Conservation (phyloP, 2,329 filamentous ascomycete species). For the Claviceps africana region DNA sequence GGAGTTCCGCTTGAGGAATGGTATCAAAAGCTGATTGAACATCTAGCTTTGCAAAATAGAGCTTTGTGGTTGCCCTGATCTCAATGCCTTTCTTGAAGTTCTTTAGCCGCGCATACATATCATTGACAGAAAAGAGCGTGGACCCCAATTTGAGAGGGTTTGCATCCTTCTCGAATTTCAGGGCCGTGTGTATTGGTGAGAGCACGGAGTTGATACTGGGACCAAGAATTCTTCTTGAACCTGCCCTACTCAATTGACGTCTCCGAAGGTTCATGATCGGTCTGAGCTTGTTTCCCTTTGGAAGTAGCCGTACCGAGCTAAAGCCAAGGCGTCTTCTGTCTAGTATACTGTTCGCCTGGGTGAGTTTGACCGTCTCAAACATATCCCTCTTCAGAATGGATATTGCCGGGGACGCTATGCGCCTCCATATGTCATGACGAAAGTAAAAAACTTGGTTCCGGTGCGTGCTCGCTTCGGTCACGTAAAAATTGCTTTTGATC, state of each 20-base stretch:
- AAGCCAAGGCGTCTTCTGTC: constrained; percentile 54
- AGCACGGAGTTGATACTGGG: constrained; percentile 38
- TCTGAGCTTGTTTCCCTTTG: constrained; percentile 62
- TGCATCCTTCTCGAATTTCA: constrained; percentile 59
- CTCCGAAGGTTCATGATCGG: constrained; percentile 79
- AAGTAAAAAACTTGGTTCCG: constrained; percentile 83
- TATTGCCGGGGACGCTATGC: constrained; percentile 60
- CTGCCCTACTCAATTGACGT: constrained; percentile 38
- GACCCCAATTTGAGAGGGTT: constrained; percentile 55
- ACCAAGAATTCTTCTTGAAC: constrained; percentile 53
- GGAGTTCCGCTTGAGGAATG: constrained; percentile 67
- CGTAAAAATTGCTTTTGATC: constrained; percentile 77
- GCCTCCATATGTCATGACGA: constrained; percentile 81
- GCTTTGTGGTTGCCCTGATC: constrained; percentile 16
- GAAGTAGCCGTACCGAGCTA: constrained; percentile 66
- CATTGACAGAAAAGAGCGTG: constrained; percentile 65
- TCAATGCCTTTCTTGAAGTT: constrained; percentile 46
- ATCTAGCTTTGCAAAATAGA: constrained; percentile 89
- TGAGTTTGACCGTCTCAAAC: constrained; percentile 60
- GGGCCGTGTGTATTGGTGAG: constrained; percentile 57
- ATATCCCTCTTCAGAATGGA: constrained; percentile 51
- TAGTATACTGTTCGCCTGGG: constrained; percentile 43
- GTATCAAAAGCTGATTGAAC: constrained; percentile 90
- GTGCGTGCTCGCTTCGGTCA: constrained; percentile 76
- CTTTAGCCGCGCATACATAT: constrained; percentile 63